Percentiles rank a stretch among this genome's conserved stretches.
phyloP scores from a whole-genome alignment of 768 basidiomycete genomes.

The Galerina marginata region DNA sequence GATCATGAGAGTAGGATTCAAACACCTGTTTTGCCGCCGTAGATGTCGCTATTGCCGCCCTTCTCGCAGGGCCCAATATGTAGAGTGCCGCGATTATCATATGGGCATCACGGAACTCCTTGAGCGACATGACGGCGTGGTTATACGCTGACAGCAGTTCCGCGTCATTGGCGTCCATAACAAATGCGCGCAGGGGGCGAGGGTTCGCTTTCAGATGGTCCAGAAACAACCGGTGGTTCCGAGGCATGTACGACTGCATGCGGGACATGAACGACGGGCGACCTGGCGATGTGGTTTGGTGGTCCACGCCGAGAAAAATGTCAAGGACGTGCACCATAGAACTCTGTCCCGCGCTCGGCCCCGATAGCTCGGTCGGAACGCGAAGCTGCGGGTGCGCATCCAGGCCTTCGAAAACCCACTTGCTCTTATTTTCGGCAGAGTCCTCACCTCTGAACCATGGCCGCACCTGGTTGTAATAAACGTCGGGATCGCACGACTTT shows the following conservation, averaged over 20 bases:
- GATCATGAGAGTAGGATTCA: constrained; percentile 16
- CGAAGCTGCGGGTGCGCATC: constrained; percentile 47
- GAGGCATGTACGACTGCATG: constrained; percentile 88
- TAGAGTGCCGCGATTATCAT: constrained; percentile 79
- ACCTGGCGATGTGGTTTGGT: constrained; percentile 38
- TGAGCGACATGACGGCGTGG: constrained; percentile 65
- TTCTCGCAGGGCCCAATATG: constrained; percentile 74
- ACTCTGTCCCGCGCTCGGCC: constrained; percentile 87
- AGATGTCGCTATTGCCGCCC: constrained; percentile 32
- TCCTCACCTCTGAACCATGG: constrained; percentile 88
- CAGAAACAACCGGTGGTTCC: constrained; percentile 78
- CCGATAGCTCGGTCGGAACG: constrained; percentile 66
- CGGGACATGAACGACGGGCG: constrained; percentile 63
- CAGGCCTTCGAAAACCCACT: constrained; percentile 55
- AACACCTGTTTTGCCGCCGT: constrained; percentile 12
- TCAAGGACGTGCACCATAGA: constrained; percentile 78
- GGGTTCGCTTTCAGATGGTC: constrained; percentile 66
- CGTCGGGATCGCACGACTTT: constrained; percentile 73
- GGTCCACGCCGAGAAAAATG: constrained; percentile 74
- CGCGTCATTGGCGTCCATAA: constrained; percentile 39
- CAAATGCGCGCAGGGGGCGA: constrained; percentile 66
- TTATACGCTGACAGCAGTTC: constrained; percentile 67
- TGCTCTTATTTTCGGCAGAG: constrained; percentile 49
- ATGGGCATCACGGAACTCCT: constrained; percentile 80
- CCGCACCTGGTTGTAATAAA: constrained; percentile 76